Evolutionary conservation across 768 basidiomycete species (phyloP), one percentile per base, ranked within the genome.

Genomic region (Pleurotus salmoneostramineus): DNA sequence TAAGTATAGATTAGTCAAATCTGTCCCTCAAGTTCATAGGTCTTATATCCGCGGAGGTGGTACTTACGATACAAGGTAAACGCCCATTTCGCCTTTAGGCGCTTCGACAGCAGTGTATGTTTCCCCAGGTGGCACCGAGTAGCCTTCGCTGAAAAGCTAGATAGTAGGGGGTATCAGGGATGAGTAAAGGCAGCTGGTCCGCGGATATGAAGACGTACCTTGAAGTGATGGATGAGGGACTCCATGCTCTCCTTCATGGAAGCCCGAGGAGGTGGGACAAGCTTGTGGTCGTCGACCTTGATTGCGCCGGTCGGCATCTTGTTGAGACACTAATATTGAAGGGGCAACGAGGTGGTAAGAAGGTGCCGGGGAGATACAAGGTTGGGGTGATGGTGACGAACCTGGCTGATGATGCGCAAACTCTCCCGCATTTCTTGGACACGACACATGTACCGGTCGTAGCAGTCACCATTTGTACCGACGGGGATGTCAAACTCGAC

Each of bases 241-340:
- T 98, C 95, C 95, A 98, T 98, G 73, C 88, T 93, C 78, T 99
- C 97, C 76, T 99, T 99, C 97, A 99, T 99, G 57, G 88, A 88
- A 0, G 96, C 95, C 58, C 96, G 88, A 11, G 96, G 95, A 32
- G 96, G 96, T 21, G 97, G 94, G 0, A 91, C 91, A 58, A 98
- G 85, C 75, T 99, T 99, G 76, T 97, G 91, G 75, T 98, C 96
- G 68, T 99, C 96, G 31, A 98, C 85, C 74, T 95, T 98, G 76
- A 95, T 72, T 32, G 83, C 93, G 36, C 97, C 97, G 10, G 86
- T 78, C 0, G 96, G 91, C 77, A 99, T 99, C 76, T 97, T 98
- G 80, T 98, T 97, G 63, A 99, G 73, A 70, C 95, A 97, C 84
- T 97, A 10, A n/a, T n/a, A 40, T n/a, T n/a, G n/a, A 40, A 40